A percentile compares a stretch with the other conserved stretches of the same genome.
phyloP scores from a whole-genome alignment of 495 filamentous ascomycete species.

The Annulohypoxylon nitens region DNA sequence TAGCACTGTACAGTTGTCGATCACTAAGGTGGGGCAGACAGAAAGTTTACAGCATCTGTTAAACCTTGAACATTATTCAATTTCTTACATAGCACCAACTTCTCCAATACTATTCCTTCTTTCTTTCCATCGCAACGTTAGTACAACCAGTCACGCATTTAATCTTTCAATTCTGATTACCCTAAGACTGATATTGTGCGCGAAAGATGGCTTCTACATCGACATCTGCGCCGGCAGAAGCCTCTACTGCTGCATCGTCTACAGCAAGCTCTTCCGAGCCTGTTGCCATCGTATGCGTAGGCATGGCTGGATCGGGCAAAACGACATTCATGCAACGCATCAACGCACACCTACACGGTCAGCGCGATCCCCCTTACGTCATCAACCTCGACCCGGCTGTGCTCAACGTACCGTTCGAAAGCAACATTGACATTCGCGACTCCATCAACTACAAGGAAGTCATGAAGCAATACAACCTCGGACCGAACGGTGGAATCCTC shows the following conservation, averaged over 20 bases:
- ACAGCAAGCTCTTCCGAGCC: conserved; percentile 47
- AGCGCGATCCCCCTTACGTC: conserved; percentile 84
- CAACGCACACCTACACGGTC: conserved; percentile 86
- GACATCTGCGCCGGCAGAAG: conserved; percentile 29
- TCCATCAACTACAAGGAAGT: conserved; percentile 99
- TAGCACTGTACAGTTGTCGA: neutral
- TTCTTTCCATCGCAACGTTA: neutral
- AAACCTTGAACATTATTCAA: neutral
- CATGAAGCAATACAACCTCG: conserved; percentile 98
- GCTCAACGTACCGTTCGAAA: conserved; percentile 93
- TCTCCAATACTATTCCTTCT: neutral
- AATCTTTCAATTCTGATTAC: neutral
- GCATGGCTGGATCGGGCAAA: conserved; percentile 98
- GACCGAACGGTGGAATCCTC: conserved; percentile 97
- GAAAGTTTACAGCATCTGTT: neutral
- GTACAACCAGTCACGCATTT: neutral
- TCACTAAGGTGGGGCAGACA: conserved; percentile 10
- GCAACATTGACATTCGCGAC: conserved; percentile 99
- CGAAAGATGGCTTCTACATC: conserved; percentile 32
- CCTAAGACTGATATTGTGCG: neutral
- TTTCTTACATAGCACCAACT: neutral
- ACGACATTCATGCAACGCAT: conserved; percentile 99
- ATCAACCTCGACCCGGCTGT: conserved; percentile 98
- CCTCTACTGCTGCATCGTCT: conserved; percentile 24
- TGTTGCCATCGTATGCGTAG: conserved; percentile 88